Evolutionary conservation across 1,284 basidiomycete species (phyloP).

Genomic region (Irpex sp.): DNA sequence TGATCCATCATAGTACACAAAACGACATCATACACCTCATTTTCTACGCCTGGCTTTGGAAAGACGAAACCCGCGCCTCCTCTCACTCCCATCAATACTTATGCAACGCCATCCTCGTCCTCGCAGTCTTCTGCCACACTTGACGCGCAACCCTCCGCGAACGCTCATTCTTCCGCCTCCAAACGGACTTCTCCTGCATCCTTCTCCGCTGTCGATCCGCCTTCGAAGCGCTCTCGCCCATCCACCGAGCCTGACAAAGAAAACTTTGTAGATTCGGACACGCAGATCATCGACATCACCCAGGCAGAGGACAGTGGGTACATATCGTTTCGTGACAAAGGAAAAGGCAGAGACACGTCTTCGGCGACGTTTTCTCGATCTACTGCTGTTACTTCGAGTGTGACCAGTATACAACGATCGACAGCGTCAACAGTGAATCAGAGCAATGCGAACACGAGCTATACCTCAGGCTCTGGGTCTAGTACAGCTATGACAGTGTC

Average conservation of each 20-base stretch:
- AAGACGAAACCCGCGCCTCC: constrained; percentile 21
- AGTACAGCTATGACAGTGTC: background rate
- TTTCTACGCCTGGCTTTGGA: constrained; percentile 29
- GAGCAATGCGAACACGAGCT: background rate
- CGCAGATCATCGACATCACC: background rate
- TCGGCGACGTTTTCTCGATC: background rate
- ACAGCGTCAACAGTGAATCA: background rate
- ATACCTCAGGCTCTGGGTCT: background rate
- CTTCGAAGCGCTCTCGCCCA: constrained; percentile 24
- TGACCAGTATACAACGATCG: background rate
- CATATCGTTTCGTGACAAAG: constrained; percentile 19
- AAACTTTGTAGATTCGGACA: constrained; percentile 15
- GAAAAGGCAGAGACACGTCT: constrained; percentile 14
- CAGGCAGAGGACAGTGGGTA: background rate
- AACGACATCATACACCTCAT: constrained; percentile 17
- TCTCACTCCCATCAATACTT: background rate
- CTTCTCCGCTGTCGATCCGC: constrained; percentile 10
- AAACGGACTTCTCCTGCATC: constrained; percentile 25
- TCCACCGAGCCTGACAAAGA: constrained; percentile 23
- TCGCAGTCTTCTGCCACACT: background rate
- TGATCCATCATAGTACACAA: constrained; percentile 8
- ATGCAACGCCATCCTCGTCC: constrained; percentile 8
- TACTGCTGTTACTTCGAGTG: background rate
- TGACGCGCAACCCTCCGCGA: too few species aligned
- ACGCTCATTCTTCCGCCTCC: constrained; percentile 14